A percentile compares a stretch with the other conserved stretches of the same genome.
phyloP scores from a whole-genome alignment of 148 eudicot species.

The Salicornia ramosissima region DNA sequence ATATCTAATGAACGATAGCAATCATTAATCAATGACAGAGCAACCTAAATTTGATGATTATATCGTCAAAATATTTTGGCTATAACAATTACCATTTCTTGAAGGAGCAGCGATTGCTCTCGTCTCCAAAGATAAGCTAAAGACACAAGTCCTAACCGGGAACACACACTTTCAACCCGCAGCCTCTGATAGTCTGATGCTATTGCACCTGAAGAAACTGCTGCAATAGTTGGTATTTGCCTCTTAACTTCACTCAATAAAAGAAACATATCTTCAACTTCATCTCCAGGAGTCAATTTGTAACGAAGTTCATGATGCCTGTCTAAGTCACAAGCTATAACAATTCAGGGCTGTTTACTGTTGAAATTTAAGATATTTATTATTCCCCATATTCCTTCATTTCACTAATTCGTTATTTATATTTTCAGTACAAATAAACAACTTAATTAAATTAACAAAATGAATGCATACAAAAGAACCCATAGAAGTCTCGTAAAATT shows the following conservation, averaged over 20 bases:
- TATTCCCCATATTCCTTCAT: not conserved
- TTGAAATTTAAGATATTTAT: not conserved
- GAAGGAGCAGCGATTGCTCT: constrained; percentile 80
- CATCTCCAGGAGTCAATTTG: constrained; percentile 89
- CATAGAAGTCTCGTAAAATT: not conserved
- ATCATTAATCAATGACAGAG: constrained; percentile 15
- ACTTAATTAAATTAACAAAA: not conserved
- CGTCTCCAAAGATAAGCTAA: constrained; percentile 94
- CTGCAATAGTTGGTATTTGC: constrained; percentile 66
- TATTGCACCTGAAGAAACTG: constrained; percentile 97
- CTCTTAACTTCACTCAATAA: constrained; percentile 75
- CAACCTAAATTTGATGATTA: not conserved
- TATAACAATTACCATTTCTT: constrained; percentile 60
- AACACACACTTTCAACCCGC: constrained; percentile 92
- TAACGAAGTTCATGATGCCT: constrained; percentile 84
- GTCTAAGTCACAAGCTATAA: constrained; percentile 12
- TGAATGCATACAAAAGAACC: not conserved
- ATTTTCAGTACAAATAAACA: not conserved
- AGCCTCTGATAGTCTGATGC: constrained; percentile 95
- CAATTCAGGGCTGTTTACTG: constrained; percentile 9
- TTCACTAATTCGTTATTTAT: not conserved
- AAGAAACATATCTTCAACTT: constrained; percentile 87
- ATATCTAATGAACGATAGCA: constrained; percentile 46
- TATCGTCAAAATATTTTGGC: not conserved
- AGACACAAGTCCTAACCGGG: constrained; percentile 91